Evolutionary conservation across 2,329 filamentous ascomycete genomes (phyloP).

Genomic region (Aureobasidium sp.): DNA sequence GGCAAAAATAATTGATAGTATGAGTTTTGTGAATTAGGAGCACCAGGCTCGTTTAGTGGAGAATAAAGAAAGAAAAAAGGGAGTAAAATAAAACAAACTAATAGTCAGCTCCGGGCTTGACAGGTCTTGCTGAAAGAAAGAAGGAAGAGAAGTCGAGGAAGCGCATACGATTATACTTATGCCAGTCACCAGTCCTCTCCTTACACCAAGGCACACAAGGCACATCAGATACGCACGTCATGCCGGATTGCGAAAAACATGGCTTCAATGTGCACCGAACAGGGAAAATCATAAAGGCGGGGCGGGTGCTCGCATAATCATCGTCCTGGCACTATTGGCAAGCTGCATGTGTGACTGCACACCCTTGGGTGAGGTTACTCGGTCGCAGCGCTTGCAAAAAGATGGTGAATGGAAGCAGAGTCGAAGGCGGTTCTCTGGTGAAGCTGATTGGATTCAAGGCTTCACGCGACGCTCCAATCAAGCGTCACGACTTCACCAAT

Average conservation of each 20-base stretch:
- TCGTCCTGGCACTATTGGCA: slow-evolving; percentile 17
- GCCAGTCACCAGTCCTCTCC: neutral
- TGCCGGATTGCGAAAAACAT: slow-evolving; percentile 1
- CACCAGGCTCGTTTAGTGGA: slow-evolving; percentile 41
- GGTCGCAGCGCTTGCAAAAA: slow-evolving; percentile 8
- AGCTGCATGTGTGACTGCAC: slow-evolving; percentile 15
- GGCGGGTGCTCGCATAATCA: slow-evolving; percentile 11
- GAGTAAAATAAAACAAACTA: slow-evolving; percentile 35
- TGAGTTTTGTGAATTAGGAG: slow-evolving; percentile 24
- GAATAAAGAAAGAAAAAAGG: slow-evolving; percentile 30
- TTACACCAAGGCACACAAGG: slow-evolving; percentile 8
- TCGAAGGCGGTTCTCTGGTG: slow-evolving; percentile 6
- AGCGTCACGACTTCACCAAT: neutral
- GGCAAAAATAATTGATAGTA: slow-evolving; percentile 17
- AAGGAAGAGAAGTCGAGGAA: slow-evolving; percentile 24
- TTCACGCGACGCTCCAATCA: slow-evolving; percentile 3
- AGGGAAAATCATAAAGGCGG: slow-evolving; percentile 11
- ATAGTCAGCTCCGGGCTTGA: slow-evolving; percentile 43
- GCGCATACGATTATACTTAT: slow-evolving; percentile 18
- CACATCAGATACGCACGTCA: neutral
- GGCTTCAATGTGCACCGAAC: neutral
- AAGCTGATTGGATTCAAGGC: slow-evolving; percentile 6
- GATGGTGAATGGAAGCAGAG: neutral
- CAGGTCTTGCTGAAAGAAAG: slow-evolving; percentile 42
- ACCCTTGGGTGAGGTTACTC: neutral